Evolutionary conservation across 768 basidiomycete genomes (phyloP), one percentile per base, ranked within the genome.

Genomic region (Chlorophyllum brunneum): DNA sequence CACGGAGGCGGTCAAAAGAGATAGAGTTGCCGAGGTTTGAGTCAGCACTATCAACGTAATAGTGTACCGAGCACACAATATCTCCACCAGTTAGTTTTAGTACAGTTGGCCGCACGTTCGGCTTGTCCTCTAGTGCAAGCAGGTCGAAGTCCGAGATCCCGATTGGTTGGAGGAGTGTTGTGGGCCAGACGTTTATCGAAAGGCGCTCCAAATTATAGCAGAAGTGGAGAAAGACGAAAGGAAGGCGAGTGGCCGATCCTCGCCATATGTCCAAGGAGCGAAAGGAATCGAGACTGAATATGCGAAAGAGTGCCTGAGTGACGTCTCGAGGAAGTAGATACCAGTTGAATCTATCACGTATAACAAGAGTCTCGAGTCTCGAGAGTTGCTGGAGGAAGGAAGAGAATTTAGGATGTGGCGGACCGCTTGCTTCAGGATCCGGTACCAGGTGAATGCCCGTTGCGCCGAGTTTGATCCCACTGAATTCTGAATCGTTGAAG

Each of bases 191-290:
- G 5, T 49, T 39, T 3, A 38, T 24, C 4, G 24, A 27, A 26
- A 40, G 48, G 4, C 8, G 37, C 20, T 49, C 22, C 5, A 49
- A 5, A 13, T 39, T 18, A 7, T 27, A 39, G 16, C 27, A 39
- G 20, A 49, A 49, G 27, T 49, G 48, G 18, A 49, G 37, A 22
- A 40, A 49, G 24, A 30, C 22, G 48, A 49, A 39, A n/a, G 48
- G 48, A n/a, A 40, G 15, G 11, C 48, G 37, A 6, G 36, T 24
- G 13, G 23, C 37, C 20, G 37, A 8, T 10, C 27, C 48, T 40
- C 37, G 22, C 37, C 48, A 49, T 24, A 49, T 49, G 16, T 49
- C 26, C 11, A 40, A n/a, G 24, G 23, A 39, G 37, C 26, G 36
- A 22, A 49, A 49, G 9, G 37, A 39, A 16, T 16, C 24, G 18